phyloP scores from a whole-genome alignment of 2,329 filamentous ascomycete genomes.

The Aspergillus sp. region DNA sequence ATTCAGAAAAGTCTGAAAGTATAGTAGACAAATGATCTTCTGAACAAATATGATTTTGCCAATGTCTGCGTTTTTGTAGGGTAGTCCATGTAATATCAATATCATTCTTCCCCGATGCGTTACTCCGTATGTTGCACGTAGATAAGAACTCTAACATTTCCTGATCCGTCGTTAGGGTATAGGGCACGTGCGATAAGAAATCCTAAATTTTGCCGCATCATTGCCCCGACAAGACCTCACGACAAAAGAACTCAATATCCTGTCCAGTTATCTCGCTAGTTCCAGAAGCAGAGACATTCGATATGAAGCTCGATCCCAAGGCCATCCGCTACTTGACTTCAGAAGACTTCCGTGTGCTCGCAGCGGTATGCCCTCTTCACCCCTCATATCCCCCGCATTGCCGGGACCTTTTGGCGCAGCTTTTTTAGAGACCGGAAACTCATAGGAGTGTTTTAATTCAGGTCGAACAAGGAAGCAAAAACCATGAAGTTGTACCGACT shows the following conservation, averaged over 20 bases:
- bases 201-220: constrained; percentile 29
- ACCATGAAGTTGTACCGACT: constrained; percentile 95
- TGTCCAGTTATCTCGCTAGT: background rate
- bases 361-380: constrained; percentile 64
- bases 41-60: background rate
- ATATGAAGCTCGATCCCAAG: constrained; percentile 94
- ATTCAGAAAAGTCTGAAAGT: constrained; percentile 36
- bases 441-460: constrained; percentile 44
- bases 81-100: background rate
- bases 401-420: constrained; percentile 14
- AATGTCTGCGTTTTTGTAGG: background rate
- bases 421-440: constrained; percentile 24
- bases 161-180: constrained; percentile 39
- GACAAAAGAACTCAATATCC: background rate
- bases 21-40: constrained; percentile 23
- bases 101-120: background rate
- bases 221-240: background rate
- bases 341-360: constrained; percentile 94
- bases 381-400: constrained; percentile 23
- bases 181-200: constrained; percentile 35
- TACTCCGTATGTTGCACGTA: too few species aligned
- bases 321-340: constrained; percentile 86
- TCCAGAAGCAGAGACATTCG: background rate
- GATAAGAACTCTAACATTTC: constrained; percentile 9
- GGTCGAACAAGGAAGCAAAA: constrained; percentile 92